Evolutionary conservation across 441 rosid species (phyloP).

Genomic region (Euphorbia corollata): DNA sequence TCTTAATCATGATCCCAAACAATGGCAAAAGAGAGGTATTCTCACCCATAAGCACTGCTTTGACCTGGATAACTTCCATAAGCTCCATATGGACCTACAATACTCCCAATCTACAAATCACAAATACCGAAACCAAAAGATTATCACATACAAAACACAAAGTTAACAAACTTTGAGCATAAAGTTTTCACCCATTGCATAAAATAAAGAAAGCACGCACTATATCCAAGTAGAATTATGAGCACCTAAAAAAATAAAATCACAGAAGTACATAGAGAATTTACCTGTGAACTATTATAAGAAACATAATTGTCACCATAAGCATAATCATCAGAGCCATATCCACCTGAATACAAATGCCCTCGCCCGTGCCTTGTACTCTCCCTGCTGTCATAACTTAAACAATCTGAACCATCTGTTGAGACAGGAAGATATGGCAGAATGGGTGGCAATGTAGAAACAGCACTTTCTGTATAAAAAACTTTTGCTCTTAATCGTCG

Average conservation of each 20-base stretch:
- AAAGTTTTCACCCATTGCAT: not conserved
- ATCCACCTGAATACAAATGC: conserved; percentile 59
- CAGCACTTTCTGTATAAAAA: conserved; percentile 81
- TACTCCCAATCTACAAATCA: conserved; percentile 49
- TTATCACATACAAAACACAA: not conserved
- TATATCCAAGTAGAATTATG: not conserved
- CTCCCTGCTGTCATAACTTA: conserved; percentile 62
- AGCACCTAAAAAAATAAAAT: not conserved
- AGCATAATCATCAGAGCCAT: conserved; percentile 58
- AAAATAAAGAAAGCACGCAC: not conserved
- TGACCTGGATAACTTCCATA: conserved; percentile 86
- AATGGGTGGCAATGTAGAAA: conserved; percentile 68
- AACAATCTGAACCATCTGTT: conserved; percentile 46
- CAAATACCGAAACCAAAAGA: conserved; percentile 5
- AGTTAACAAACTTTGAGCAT: not conserved
- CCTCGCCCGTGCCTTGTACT: conserved; percentile 65
- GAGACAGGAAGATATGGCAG: conserved; percentile 78
- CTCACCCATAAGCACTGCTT: conserved; percentile 69
- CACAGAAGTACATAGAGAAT: not conserved
- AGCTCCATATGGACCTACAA: conserved; percentile 69
- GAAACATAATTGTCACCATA: conserved; percentile 54
- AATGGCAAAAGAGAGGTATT: conserved; percentile 8
- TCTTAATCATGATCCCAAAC: not conserved
- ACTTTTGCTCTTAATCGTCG: conserved; percentile 76
- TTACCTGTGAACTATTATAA: conserved; percentile 69